Evolutionary conservation across 2,329 filamentous ascomycete genomes (phyloP).

Genomic region (Aureobasidium sp.): DNA sequence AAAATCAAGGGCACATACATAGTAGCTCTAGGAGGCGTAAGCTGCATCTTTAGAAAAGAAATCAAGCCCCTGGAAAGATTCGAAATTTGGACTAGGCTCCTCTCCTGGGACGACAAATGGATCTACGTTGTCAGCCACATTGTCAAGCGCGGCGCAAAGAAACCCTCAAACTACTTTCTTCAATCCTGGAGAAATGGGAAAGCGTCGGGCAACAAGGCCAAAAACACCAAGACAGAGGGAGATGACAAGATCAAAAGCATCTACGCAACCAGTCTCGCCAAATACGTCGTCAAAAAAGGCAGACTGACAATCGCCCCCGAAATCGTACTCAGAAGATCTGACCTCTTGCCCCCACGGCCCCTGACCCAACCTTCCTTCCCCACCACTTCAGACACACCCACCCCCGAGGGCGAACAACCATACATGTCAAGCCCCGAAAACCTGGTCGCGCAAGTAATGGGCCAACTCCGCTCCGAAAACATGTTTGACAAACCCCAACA

Average conservation of each 20-base stretch:
- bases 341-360: slow-evolving; percentile 67
- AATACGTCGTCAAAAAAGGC: slow-evolving; percentile 46
- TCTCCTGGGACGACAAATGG: slow-evolving; percentile 47
- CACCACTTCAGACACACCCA: slow-evolving; percentile 20
- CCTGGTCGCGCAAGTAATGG: slow-evolving; percentile 22
- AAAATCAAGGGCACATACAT: slow-evolving; percentile 27
- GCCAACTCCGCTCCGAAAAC: slow-evolving; percentile 1
- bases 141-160: slow-evolving; percentile 38
- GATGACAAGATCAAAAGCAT: slow-evolving; percentile 35
- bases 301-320: slow-evolving; percentile 80
- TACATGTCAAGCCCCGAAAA: slow-evolving; percentile 21
- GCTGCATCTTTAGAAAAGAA: slow-evolving; percentile 42
- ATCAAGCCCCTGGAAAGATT: slow-evolving; percentile 39
- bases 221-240: slow-evolving; percentile 21
- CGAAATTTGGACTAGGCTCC: slow-evolving; percentile 42
- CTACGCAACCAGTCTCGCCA: slow-evolving; percentile 44
- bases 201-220: slow-evolving; percentile 14
- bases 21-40: slow-evolving; percentile 42
- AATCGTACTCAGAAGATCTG: slow-evolving; percentile 61
- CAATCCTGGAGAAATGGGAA: slow-evolving; percentile 38
- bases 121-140: slow-evolving; percentile 43
- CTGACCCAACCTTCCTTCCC: slow-evolving; percentile 39
- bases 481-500: neutral
- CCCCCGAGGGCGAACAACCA: slow-evolving; percentile 23
- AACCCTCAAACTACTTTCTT: slow-evolving; percentile 35